Evolutionary conservation across 2,329 filamentous ascomycete species (phyloP), one percentile per base, ranked within the genome.

Genomic region (Leptodontidium sp.): DNA sequence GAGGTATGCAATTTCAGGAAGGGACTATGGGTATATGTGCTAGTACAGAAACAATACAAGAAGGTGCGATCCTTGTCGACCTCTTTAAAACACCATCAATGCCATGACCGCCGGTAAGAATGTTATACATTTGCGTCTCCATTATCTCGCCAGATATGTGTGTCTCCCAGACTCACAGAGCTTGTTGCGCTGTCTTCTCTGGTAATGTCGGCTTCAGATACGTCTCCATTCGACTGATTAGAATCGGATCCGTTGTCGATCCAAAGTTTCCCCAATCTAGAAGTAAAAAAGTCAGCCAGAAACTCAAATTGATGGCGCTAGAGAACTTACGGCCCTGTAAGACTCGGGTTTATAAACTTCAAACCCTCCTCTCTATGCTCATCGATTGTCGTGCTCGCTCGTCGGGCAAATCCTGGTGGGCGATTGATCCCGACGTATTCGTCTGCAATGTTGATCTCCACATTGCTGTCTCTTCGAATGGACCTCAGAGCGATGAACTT

Each of bases 401-500:
- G 64, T n/a, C 75, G 74, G 11, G 67, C 35, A 49, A 69, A 52
- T 55, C 74, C 76, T 47, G 75, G 69, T 43, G 75, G 75, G 15
- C 66, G 68, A 61, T 72, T 61, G 14, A 74, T 70, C 6, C 72
- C 73, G 26, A 77, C 77, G 11, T 80, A 79, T 8, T 78, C 77
- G 15, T 86, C 84, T 38, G 84, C 77, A 62, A 82, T 81, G 45
- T 80, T 80, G 21, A 80, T 79, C 8, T 80, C 81, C 7, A 84
- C 81, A 49, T 84, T 82, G n/a, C 88, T 84, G 2, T 88, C 85
- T 32, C 88, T 84, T 72, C 90, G 88, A 68, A 99, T 93, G 75
- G 93, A 97, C 71, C 93, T 88, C 55, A 99, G 83, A 35, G 97
- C 94, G 78, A 99, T 98, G 78, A 96, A 98, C 74, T 90, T 91